Base-by-base conservation (phyloP, 2,329 filamentous ascomycete species). In the Ophiostoma angusticollis region DNA sequence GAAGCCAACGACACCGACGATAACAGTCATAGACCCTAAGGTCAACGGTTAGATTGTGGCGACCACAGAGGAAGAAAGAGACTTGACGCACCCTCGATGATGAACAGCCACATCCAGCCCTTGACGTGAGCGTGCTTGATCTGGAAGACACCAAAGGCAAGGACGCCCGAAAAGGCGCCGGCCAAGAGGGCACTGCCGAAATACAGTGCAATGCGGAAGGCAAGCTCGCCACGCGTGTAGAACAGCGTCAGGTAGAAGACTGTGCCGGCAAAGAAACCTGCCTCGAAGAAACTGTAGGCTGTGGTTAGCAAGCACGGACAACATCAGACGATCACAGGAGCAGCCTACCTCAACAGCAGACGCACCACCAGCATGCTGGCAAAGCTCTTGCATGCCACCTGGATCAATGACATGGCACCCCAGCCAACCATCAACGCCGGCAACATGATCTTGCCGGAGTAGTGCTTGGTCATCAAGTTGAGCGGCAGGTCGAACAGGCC, bases 341-440 rank as follows among this genome's bases (percentile, higher is more conserved):
- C n/a, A n/a, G n/a, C n/a, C n/a, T n/a, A n/a, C n/a, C n/a, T 79
- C 14, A 85, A 60, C 48, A 84, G 78, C 72, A 77, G 82, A 17
- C 78, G 65, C 16, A 82, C 54, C 3, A 78, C 70, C 53, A 84
- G 74, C 49, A 85, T 64, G 0, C 78, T 77, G 9, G 65, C 60
- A 49, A 80, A 84, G 49, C 77, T 78, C 40, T 63, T 56, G 2
- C 65, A 67, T 1, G 68, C 62, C 0, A 72, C 65, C 19, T 65
- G 65, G 25, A 80, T 58, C 23, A 84, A 55, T 0, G 80, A 83
- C 52, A 78, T 69, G 3, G 62, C 64, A 7, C 80, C 80, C 51
- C 84, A 84, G 28, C 55, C 63, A 46, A 78, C 67, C 79, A 84
- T 84, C 57, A 82, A 37, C 31, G 55, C 36, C 0, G 78, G 77